Evolutionary conservation across 345 rosid genomes (phyloP).

Genomic region (Lagerstroemia speciosa): DNA sequence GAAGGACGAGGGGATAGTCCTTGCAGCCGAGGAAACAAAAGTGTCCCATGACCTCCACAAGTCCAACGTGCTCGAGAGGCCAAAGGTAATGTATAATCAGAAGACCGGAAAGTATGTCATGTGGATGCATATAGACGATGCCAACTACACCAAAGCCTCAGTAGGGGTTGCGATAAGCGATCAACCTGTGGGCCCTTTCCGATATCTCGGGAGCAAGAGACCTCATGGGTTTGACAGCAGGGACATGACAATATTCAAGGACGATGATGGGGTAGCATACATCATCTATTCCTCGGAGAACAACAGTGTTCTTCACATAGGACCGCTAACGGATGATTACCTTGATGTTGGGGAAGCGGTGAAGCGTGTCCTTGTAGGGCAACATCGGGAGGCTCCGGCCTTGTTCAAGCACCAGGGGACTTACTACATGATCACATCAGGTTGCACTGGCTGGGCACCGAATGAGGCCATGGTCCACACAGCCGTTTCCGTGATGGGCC

Average conservation of each 20-base stretch:
- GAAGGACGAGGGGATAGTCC: slow-evolving; percentile 81
- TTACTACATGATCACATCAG: slow-evolving; percentile 87
- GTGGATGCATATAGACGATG: slow-evolving; percentile 96
- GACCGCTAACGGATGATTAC: slow-evolving; percentile 65
- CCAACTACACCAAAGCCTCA: slow-evolving; percentile 84
- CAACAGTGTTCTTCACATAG: slow-evolving; percentile 78
- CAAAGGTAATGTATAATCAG: slow-evolving; percentile 76
- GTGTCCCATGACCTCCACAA: slow-evolving; percentile 70
- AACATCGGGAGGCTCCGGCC: slow-evolving; percentile 88
- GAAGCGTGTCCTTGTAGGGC: slow-evolving; percentile 53
- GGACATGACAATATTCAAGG: slow-evolving; percentile 89
- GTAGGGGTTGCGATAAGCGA: slow-evolving; percentile 67
- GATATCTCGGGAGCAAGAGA: slow-evolving; percentile 57
- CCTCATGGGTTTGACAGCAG: slow-evolving; percentile 87
- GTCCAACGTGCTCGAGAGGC: slow-evolving; percentile 85
- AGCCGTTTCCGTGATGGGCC: slow-evolving; percentile 78
- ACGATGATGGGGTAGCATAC: slow-evolving; percentile 69
- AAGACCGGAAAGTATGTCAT: slow-evolving; percentile 66
- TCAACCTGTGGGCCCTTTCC: slow-evolving; percentile 67
- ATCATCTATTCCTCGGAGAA: slow-evolving; percentile 73
- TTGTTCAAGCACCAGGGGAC: slow-evolving; percentile 63
- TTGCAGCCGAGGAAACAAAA: slow-evolving; percentile 58
- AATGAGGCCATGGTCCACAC: slow-evolving; percentile 81
- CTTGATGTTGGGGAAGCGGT: slow-evolving; percentile 42
- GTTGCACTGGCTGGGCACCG: slow-evolving; percentile 98